A percentile compares a stretch with the other conserved stretches of the same genome.
phyloP scores from a whole-genome alignment of 2,329 filamentous ascomycete genomes.

The Verticillium alfalfae region DNA sequence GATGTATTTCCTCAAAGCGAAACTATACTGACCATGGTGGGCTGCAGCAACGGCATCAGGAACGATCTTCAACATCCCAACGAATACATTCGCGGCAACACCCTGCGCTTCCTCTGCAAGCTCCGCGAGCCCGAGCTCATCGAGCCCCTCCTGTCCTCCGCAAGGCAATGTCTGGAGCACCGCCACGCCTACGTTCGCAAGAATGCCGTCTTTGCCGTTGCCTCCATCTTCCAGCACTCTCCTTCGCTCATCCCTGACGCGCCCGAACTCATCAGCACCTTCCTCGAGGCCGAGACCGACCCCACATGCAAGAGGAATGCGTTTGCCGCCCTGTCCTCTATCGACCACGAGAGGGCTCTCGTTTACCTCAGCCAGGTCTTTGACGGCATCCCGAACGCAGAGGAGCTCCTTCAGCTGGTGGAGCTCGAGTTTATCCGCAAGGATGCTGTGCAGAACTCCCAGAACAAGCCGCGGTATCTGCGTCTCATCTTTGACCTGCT shows the following conservation, averaged over 20 bases:
- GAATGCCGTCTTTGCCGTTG: conserved; percentile 92
- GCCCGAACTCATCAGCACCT: conserved; percentile 81
- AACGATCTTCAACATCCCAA: conserved; percentile 97
- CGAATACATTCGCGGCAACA: conserved; percentile 97
- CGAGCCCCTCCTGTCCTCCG: conserved; percentile 89
- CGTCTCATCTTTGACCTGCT: conserved; percentile 94
- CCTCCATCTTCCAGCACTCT: conserved; percentile 87
- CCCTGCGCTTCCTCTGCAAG: conserved; percentile 96
- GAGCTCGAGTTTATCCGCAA: conserved; percentile 97
- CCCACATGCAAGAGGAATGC: conserved; percentile 97
- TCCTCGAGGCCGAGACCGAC: conserved; percentile 87
- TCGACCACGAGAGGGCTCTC: conserved; percentile 89
- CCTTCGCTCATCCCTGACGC: conserved; percentile 92
- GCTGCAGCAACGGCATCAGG: conserved; percentile 82
- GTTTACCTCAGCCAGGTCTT: conserved; percentile 85
- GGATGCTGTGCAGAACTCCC: conserved; percentile 88
- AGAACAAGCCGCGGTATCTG: conserved; percentile 94
- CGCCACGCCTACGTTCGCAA: conserved; percentile 97
- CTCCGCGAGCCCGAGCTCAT: conserved; percentile 92
- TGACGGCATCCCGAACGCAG: conserved; percentile 88
- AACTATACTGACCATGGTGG: background rate
- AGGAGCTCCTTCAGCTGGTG: conserved; percentile 87
- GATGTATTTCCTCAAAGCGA: background rate
- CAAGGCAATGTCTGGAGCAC: conserved; percentile 88
- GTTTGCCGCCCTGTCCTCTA: conserved; percentile 83